phyloP scores from a whole-genome alignment of 1,284 basidiomycete genomes.

The Coniophora puteana region DNA sequence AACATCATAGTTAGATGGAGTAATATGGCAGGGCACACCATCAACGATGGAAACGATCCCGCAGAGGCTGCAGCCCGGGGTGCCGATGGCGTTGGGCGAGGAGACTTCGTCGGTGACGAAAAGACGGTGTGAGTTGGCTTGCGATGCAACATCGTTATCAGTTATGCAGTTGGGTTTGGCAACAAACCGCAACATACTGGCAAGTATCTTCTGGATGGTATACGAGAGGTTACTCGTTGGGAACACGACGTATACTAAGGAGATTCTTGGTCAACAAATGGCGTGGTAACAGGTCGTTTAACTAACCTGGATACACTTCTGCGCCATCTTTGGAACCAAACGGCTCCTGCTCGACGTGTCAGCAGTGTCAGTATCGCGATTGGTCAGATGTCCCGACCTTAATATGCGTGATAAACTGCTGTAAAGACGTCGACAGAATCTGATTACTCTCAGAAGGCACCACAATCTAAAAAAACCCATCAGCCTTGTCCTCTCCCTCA shows the following conservation, averaged over 20 bases:
- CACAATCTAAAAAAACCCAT: slow-evolving; percentile 44
- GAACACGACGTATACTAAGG: slow-evolving; percentile 65
- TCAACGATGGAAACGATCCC: slow-evolving; percentile 79
- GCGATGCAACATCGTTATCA: slow-evolving; percentile 7
- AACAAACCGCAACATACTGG: slow-evolving; percentile 47
- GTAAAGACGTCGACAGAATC: slow-evolving; percentile 58
- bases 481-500: neutral
- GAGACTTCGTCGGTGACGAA: slow-evolving; percentile 64
- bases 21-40: slow-evolving; percentile 42
- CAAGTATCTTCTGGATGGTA: slow-evolving; percentile 72
- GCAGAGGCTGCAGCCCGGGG: slow-evolving; percentile 45
- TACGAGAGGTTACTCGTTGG: slow-evolving; percentile 59
- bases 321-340: slow-evolving; percentile 68
- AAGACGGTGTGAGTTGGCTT: slow-evolving; percentile 71
- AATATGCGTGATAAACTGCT: slow-evolving; percentile 64
- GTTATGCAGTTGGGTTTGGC: neutral
- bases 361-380: slow-evolving; percentile 1
- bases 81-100: slow-evolving; percentile 32
- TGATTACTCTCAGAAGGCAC: slow-evolving; percentile 74
- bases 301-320: slow-evolving; percentile 68
- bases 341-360: slow-evolving; percentile 42
- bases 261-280: neutral
- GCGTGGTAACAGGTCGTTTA: neutral
- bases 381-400: slow-evolving; percentile 42
- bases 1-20: slow-evolving; percentile 2